phyloP scores from a whole-genome alignment of 225 moss, liverwort and hornwort genomes.

The Bryoerythrophyllum caledonicum region DNA sequence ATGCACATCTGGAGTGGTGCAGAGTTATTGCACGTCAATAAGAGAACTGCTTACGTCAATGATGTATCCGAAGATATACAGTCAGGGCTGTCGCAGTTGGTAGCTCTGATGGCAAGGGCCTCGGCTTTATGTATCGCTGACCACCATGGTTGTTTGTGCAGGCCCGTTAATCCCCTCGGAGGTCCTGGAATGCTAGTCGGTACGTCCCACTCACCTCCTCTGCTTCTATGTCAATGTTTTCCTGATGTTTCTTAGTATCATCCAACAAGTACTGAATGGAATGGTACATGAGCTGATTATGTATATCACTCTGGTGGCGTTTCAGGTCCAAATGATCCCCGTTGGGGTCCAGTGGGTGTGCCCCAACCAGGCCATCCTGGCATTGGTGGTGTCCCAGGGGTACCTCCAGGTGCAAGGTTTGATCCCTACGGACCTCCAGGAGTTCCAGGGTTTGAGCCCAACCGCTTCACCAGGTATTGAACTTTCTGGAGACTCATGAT shows the following conservation, averaged over 20 bases:
- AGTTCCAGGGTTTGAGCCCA: constrained; percentile 66
- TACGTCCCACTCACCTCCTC: constrained; percentile 28
- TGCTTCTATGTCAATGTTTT: not conserved
- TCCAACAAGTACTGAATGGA: not conserved
- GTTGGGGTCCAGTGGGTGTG: constrained; percentile 52
- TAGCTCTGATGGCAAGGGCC: not conserved
- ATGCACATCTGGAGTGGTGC: constrained; percentile 1
- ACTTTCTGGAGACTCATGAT: constrained; percentile 8
- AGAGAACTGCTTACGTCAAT: constrained; percentile 1
- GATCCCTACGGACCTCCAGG: constrained; percentile 73
- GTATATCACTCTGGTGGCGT: not conserved
- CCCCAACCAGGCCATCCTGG: constrained; percentile 48
- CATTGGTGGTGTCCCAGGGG: constrained; percentile 46
- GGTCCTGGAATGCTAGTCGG: constrained; percentile 63
- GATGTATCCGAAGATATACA: not conserved
- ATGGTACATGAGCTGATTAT: not conserved
- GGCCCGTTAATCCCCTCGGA: constrained; percentile 35
- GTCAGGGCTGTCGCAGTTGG: not conserved
- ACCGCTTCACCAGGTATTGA: constrained; percentile 56
- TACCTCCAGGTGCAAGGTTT: constrained; percentile 68
- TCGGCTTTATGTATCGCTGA: constrained; percentile 8
- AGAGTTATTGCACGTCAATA: not conserved
- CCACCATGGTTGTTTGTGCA: constrained; percentile 29
- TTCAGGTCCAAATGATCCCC: constrained; percentile 64
- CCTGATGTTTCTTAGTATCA: constrained; percentile 5